phyloP scores from a whole-genome alignment of 805 yeast species.

The Suhomyces sp. region DNA sequence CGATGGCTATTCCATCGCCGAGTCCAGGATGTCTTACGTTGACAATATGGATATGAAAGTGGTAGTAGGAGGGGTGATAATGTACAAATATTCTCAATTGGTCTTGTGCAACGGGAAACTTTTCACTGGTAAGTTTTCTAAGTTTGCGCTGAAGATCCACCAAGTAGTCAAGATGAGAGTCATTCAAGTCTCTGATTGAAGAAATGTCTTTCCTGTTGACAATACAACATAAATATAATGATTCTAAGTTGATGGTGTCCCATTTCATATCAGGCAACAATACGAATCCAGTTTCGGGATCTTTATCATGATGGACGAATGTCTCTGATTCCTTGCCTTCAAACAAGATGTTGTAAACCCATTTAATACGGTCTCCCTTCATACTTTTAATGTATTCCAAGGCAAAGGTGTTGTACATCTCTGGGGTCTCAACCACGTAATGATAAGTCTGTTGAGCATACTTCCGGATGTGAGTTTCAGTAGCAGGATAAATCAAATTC shows the following conservation, averaged over 20 bases:
- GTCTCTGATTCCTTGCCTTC: conserved; percentile 84
- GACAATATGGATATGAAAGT: conserved; percentile 90
- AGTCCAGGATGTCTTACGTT: conserved; percentile 67
- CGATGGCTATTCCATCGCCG: conserved; percentile 66
- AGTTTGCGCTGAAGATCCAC: conserved; percentile 46
- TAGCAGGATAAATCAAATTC: conserved; percentile 85
- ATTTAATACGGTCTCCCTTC: conserved; percentile 75
- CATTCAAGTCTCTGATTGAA: conserved; percentile 72
- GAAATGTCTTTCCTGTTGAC: conserved; percentile 67
- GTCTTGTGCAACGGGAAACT: conserved; percentile 46
- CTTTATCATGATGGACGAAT: conserved; percentile 63
- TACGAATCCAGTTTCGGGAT: conserved; percentile 60
- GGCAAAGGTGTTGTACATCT: conserved; percentile 59
- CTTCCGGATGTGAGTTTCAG: conserved; percentile 78
- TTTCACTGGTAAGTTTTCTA: conserved; percentile 39
- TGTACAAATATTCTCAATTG: conserved; percentile 79
- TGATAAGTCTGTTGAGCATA: conserved; percentile 61
- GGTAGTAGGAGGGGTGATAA: conserved; percentile 95
- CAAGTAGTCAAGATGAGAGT: conserved; percentile 59
- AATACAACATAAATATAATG: conserved; percentile 76
- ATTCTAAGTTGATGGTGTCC: conserved; percentile 71
- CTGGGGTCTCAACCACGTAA: conserved; percentile 78
- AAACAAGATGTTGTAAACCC: conserved; percentile 85
- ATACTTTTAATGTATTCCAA: conserved; percentile 74
- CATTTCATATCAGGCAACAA: conserved; percentile 95